A percentile compares a stretch with the other conserved stretches of the same genome.
Evolutionary conservation across 352 stramenopile genomes (phyloP).

Genomic region (Globisporangium ultimum): DNA sequence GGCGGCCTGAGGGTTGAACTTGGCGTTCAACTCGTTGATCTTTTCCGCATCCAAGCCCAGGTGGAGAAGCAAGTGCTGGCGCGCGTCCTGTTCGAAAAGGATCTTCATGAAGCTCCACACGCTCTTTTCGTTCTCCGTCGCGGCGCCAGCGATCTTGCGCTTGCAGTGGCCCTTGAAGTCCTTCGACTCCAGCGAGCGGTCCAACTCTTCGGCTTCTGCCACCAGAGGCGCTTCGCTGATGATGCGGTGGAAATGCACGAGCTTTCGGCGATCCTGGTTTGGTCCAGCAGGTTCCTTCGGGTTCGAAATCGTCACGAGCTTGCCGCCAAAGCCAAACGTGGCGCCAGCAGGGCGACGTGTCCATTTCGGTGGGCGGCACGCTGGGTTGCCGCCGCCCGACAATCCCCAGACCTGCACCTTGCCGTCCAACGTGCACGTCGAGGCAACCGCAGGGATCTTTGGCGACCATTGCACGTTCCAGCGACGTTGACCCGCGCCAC

Average conservation of each 20-base stretch:
- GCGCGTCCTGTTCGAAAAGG: constrained; percentile 93
- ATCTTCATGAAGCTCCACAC: constrained; percentile 93
- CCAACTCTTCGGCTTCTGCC: constrained; percentile 84
- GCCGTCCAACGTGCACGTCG: constrained; percentile 96
- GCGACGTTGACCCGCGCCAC: constrained; percentile 72
- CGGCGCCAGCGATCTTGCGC: constrained; percentile 70
- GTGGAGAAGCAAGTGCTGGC: constrained; percentile 93
- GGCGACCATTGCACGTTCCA: constrained; percentile 97
- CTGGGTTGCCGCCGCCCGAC: constrained; percentile 69
- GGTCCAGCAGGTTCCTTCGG: constrained; percentile 42
- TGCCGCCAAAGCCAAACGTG: constrained; percentile 96
- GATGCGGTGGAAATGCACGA: constrained; percentile 82
- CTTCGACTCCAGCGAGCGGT: constrained; percentile 85
- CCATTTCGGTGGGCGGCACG: constrained; percentile 93
- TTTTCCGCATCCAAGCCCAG: constrained; percentile 93
- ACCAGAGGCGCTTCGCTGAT: constrained; percentile 82
- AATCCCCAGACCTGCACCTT: constrained; percentile 94
- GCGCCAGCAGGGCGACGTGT: constrained; percentile 88
- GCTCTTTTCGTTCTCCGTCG: constrained; percentile 63
- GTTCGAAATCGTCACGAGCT: constrained; percentile 89
- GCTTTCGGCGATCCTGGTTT: constrained; percentile 56
- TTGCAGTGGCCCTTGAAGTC: constrained; percentile 94
- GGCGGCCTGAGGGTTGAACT: constrained; percentile 61
- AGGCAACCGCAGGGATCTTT: constrained; percentile 91
- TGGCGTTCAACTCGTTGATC: constrained; percentile 85